These are phyloP conservation scores for Peterozyma toletana DNA, from an alignment of 805 yeast genomes.

Conservation along the genomic window DNA sequence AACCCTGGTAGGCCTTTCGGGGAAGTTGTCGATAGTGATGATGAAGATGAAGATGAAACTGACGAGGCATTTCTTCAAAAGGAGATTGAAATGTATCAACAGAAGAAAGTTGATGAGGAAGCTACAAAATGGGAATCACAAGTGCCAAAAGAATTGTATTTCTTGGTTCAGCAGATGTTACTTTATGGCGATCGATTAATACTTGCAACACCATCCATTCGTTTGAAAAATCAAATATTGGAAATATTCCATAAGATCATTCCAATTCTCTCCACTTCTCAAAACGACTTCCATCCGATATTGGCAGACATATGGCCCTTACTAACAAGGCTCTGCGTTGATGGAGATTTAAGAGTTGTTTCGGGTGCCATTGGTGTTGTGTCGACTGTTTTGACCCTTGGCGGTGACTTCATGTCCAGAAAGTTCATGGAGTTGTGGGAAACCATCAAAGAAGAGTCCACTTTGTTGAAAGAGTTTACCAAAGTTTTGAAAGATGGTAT, in stretches of 20 bases:
- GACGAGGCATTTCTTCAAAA: slow-evolving; percentile 13
- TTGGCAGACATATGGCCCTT: slow-evolving; percentile 50
- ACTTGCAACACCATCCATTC: slow-evolving; percentile 55
- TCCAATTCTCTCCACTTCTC: slow-evolving; percentile 48
- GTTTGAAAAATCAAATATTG: slow-evolving; percentile 50
- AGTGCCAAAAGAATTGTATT: slow-evolving; percentile 54
- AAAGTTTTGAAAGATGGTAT: background rate
- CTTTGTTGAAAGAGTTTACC: background rate
- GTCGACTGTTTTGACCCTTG: slow-evolving; percentile 21
- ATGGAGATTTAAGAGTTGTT: slow-evolving; percentile 22
- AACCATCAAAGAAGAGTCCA: slow-evolving; percentile 7
- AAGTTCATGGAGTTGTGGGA: slow-evolving; percentile 43
- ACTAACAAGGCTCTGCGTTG: slow-evolving; percentile 14
- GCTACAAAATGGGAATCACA: slow-evolving; percentile 58
- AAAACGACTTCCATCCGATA: slow-evolving; percentile 36
- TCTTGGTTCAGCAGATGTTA: slow-evolving; percentile 50
- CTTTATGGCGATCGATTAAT: slow-evolving; percentile 58
- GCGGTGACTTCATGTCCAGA: slow-evolving; percentile 38
- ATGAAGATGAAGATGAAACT: slow-evolving; percentile 26
- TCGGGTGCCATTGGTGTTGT: slow-evolving; percentile 21
- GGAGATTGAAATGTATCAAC: slow-evolving; percentile 12
- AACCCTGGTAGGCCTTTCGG: slow-evolving; percentile 16
- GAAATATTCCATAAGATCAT: slow-evolving; percentile 34
- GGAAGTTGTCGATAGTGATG: slow-evolving; percentile 25
- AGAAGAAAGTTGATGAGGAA: slow-evolving; percentile 13